Evolutionary conservation across 139 green algal genomes (phyloP).

Genomic region (Mesotaenium endlicherianum): DNA sequence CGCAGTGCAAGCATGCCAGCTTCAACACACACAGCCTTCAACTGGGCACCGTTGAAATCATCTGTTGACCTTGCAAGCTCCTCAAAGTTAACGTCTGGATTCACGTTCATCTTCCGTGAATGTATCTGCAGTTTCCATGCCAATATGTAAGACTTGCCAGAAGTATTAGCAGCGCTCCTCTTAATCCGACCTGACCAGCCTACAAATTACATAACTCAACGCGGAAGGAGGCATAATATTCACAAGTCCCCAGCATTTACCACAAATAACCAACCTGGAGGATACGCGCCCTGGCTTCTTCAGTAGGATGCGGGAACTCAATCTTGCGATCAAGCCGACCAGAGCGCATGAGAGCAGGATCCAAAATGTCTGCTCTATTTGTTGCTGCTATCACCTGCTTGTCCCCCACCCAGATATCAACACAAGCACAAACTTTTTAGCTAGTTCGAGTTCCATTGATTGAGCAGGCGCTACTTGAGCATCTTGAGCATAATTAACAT

Average conservation of each 20-base stretch:
- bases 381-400: slow-evolving; percentile 94
- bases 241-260: too few species aligned
- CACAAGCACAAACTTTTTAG: too few species aligned
- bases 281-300: slow-evolving; percentile 96
- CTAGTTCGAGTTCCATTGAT: too few species aligned
- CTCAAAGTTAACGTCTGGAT: slow-evolving; percentile 94
- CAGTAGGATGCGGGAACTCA: slow-evolving; percentile 97
- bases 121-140: too few species aligned
- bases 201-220: too few species aligned
- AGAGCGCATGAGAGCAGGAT: slow-evolving; percentile 94
- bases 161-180: too few species aligned
- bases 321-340: slow-evolving; percentile 97
- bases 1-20: slow-evolving; percentile 97
- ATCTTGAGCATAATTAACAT: too few species aligned
- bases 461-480: too few species aligned
- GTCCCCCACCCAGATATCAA: too few species aligned
- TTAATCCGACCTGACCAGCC: too few species aligned
- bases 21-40: slow-evolving; percentile 93
- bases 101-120: slow-evolving; percentile 81
- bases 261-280: slow-evolving; percentile 68
- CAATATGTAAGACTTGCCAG: too few species aligned
- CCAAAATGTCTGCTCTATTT: slow-evolving; percentile 97
- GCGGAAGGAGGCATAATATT: too few species aligned
- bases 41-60: slow-evolving; percentile 98
- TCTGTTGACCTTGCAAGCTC: slow-evolving; percentile 93